Percentiles rank a stretch among this genome's conserved stretches.
Evolutionary conservation across 148 eudicot genomes (phyloP).

Genomic region (Heliosperma pusillum): DNA sequence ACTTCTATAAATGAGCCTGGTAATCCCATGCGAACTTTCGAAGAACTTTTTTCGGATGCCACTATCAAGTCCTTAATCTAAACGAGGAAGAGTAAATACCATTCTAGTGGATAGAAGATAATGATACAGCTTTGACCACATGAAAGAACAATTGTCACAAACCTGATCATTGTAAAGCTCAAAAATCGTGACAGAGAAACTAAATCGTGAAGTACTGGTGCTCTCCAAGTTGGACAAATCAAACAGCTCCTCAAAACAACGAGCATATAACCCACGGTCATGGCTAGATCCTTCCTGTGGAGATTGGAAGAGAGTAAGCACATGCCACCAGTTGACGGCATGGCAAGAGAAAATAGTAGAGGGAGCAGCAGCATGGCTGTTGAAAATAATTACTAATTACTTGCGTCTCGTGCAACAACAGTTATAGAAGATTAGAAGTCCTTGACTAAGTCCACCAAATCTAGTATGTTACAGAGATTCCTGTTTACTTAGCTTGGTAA

Average conservation of each 20-base stretch:
- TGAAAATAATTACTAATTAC: not conserved
- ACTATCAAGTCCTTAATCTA: slow-evolving; percentile 77
- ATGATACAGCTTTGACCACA: not conserved
- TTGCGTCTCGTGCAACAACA: too few relatives aligned
- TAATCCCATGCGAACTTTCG: slow-evolving; percentile 61
- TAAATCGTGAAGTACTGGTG: slow-evolving; percentile 65
- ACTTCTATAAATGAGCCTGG: slow-evolving; percentile 58
- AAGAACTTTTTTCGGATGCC: slow-evolving; percentile 49
- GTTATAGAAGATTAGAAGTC: not conserved
- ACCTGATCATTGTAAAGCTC: slow-evolving; percentile 96
- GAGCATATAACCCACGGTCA: slow-evolving; percentile 92
- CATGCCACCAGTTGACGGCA: slow-evolving; percentile 1
- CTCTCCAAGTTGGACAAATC: slow-evolving; percentile 90
- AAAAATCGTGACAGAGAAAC: slow-evolving; percentile 63
- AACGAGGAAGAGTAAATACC: not conserved
- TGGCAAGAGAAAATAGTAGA: not conserved
- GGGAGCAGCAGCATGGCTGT: not conserved
- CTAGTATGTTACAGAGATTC: not conserved
- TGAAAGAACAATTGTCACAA: slow-evolving; percentile 10
- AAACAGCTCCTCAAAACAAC: slow-evolving; percentile 96
- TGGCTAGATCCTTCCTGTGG: slow-evolving; percentile 98
- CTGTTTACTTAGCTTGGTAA: not conserved
- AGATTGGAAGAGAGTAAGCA: slow-evolving; percentile 12
- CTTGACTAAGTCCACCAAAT: not conserved
- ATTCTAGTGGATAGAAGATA: not conserved